Conservation (phyloP, 1,284 basidiomycete genomes). For the Vanrija pseudolonga region DNA sequence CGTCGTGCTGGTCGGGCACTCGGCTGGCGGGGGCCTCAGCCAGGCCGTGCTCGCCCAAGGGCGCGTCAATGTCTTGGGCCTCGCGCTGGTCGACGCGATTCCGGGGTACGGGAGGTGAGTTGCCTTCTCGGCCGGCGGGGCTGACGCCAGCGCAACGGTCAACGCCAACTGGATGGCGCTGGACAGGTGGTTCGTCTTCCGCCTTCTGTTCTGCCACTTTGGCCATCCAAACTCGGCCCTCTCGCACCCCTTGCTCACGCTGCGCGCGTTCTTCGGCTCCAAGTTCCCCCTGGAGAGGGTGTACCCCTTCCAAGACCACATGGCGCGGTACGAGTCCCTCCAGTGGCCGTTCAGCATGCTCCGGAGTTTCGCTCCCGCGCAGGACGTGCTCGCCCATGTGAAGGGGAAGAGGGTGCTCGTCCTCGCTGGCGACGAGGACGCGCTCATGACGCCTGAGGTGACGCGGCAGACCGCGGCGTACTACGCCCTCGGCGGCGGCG, state of each 20-base stretch:
- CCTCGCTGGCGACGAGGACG: constrained; percentile 8
- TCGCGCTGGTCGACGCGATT: constrained; percentile 4
- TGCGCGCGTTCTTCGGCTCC: constrained; percentile 6
- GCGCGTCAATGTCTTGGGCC: not conserved
- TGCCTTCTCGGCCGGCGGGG: too few relatives aligned
- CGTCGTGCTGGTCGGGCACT: constrained; percentile 9
- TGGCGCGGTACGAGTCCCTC: constrained; percentile 7
- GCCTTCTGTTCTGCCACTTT: constrained; percentile 1
- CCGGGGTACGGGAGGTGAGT: constrained; percentile 11
- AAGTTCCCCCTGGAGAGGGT: not conserved
- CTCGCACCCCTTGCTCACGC: constrained; percentile 7
- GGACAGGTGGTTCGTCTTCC: constrained; percentile 10
- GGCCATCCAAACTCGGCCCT: constrained; percentile 10
- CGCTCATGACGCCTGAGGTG: constrained; percentile 10
- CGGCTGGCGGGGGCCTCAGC: constrained; percentile 7
- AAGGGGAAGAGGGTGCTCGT: not conserved
- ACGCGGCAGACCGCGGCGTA: constrained; percentile 6
- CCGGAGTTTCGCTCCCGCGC: constrained; percentile 3
- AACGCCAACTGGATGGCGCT: constrained; percentile 8
- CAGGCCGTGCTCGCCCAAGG: constrained; percentile 4
- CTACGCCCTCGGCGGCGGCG: not conserved
- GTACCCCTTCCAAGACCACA: constrained; percentile 2
- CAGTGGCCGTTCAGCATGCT: constrained; percentile 11
- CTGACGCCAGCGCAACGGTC: constrained; percentile 5
- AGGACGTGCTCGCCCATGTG: not conserved